Percentiles rank a stretch among this genome's conserved stretches.
Evolutionary conservation across 148 eudicot species (phyloP).

Genomic region (Fagopyrum tataricum): DNA sequence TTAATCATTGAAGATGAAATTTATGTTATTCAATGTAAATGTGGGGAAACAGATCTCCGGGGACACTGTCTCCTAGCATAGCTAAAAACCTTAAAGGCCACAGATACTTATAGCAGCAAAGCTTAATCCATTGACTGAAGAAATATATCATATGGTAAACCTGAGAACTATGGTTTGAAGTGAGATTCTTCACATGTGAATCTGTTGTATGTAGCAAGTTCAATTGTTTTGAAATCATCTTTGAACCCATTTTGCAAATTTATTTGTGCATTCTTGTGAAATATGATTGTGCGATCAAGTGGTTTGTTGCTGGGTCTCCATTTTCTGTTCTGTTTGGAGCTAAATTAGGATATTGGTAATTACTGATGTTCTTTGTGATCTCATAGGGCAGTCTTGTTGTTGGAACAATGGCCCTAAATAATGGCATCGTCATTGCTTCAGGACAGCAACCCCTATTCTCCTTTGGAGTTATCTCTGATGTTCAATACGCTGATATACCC

Average conservation of each 20-base stretch:
- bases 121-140: not conserved
- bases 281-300: not conserved
- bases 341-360: not conserved
- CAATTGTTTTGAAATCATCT: not conserved
- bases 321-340: not conserved
- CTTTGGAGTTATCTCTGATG: constrained; percentile 90
- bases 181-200: not conserved
- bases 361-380: not conserved
- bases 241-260: not conserved
- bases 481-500: constrained; percentile 93
- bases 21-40: too few relatives aligned
- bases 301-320: not conserved
- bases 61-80: too few relatives aligned
- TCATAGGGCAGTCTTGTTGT: not conserved
- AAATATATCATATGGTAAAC: not conserved
- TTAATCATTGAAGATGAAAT: too few relatives aligned
- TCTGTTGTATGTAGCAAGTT: not conserved
- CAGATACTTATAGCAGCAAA: not conserved
- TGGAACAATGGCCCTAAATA: constrained; percentile 31
- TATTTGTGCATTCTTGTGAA: not conserved
- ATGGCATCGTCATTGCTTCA: constrained; percentile 27
- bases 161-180: not conserved
- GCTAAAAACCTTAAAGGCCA: not conserved
- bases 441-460: constrained; percentile 82
- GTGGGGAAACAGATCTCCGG: too few relatives aligned